phyloP scores from a whole-genome alignment of 192 early-diverging fungal species.

The Oehlia diaphana region DNA sequence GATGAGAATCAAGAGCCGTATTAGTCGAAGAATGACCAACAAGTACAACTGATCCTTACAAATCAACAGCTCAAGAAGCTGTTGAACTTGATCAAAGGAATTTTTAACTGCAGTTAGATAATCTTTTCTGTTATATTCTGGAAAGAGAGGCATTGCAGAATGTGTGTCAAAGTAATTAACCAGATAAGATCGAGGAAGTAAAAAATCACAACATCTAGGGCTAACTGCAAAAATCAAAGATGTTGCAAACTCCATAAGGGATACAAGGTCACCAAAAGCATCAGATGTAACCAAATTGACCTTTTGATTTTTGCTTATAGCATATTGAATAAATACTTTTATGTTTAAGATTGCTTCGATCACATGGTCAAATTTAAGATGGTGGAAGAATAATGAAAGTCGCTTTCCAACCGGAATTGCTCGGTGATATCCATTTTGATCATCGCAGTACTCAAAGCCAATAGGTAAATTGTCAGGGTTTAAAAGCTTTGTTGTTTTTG shows the following conservation, averaged over 20 bases:
- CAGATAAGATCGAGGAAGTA: conserved; percentile 15
- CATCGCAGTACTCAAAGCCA: neutral
- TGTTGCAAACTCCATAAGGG: conserved; percentile 16
- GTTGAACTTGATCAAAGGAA: neutral
- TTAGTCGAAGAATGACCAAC: conserved; percentile 2
- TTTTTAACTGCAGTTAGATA: neutral
- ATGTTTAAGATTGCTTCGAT: neutral
- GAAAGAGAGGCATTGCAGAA: neutral
- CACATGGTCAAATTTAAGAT: neutral
- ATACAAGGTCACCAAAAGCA: conserved; percentile 1
- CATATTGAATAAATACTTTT: neutral
- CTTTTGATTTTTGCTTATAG: neutral
- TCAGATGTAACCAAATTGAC: neutral
- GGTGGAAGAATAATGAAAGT: neutral
- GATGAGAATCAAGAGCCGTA: conserved; percentile 15
- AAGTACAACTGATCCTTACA: too few relatives aligned
- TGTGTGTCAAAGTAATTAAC: neutral
- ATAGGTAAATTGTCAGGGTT: neutral
- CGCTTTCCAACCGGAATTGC: neutral
- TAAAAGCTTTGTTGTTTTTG: neutral
- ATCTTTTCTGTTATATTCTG: neutral
- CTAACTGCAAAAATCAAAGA: conserved; percentile 5
- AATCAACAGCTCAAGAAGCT: neutral
- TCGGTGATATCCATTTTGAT: neutral
- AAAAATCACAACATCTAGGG: neutral